Evolutionary conservation across 2,329 filamentous ascomycete genomes (phyloP).

Genomic region (Leptographium procerum): DNA sequence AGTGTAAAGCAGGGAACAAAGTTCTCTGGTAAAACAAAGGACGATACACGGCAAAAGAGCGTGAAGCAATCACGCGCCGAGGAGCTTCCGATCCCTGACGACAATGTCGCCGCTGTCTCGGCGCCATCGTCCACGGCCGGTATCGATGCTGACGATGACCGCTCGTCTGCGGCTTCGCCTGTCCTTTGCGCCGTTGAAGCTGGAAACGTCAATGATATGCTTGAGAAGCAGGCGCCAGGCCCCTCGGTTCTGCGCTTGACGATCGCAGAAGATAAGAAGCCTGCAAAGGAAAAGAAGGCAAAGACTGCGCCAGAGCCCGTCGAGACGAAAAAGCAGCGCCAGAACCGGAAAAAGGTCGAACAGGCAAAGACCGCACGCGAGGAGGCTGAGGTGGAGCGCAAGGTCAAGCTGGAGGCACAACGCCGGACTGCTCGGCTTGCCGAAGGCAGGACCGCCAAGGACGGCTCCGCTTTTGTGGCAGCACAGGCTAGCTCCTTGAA

Average conservation of each 20-base stretch:
- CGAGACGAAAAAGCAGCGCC: constrained; percentile 90
- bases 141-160: constrained; percentile 70
- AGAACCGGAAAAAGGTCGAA: constrained; percentile 83
- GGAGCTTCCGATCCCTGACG: constrained; percentile 26
- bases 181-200: constrained; percentile 43
- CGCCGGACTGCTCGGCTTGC: constrained; percentile 69
- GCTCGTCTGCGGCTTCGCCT: constrained; percentile 59
- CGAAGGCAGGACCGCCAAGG: constrained; percentile 73
- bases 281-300: constrained; percentile 50
- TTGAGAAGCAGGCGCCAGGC: constrained; percentile 57
- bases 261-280: constrained; percentile 39
- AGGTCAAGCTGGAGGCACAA: constrained; percentile 68
- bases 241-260: constrained; percentile 72
- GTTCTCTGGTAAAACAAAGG: constrained; percentile 39
- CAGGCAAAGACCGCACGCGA: constrained; percentile 63
- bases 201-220: constrained; percentile 80
- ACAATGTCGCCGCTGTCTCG: constrained; percentile 35
- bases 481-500: constrained; percentile 24
- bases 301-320: constrained; percentile 49
- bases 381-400: constrained; percentile 68
- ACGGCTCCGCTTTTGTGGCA: constrained; percentile 53
- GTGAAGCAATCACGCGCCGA: constrained; percentile 58
- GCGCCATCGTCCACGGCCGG: constrained; percentile 59
- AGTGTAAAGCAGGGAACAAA: constrained; percentile 60
- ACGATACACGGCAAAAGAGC: constrained; percentile 56